Evolutionary conservation across 2,329 filamentous ascomycete genomes (phyloP), one percentile per base, ranked within the genome.

Genomic region (Chrysosporium queenslandicum): DNA sequence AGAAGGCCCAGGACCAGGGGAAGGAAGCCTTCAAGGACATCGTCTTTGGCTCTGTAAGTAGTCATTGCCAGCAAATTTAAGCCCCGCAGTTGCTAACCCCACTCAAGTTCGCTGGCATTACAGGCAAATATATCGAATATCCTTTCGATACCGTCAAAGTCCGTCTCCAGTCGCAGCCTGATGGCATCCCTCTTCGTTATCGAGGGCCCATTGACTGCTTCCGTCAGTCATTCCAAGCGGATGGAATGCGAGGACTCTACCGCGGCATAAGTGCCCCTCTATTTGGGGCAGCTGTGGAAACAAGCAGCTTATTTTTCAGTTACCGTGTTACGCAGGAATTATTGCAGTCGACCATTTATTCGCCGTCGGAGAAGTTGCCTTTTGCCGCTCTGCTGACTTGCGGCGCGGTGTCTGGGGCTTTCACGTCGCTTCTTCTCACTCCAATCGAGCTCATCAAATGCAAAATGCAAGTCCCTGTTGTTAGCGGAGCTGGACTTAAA

Each of bases 111-210:
- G 90, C 91, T 52, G 92, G 92, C 55, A 81, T 94, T 55, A 83
- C 87, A 32, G 91, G 91, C 57, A 98, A 97, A 74, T 87, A 91
- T 68, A 91, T 98, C 65, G 92, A 98, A 68, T 98, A 96, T 67
- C 92, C 92, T 21, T 98, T 98, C 71, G 92, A 98, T 71, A 98
- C 92, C 0, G 84, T 98, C 68, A 98, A 98, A 72, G 92, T 98
- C 55, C 86, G 92, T 37, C 80, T 98, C 9, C 92, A 98, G 68
- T 92, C 91, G n/a, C 91, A 97, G 68, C 87, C 89, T 30, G 85
- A 91, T 67, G 81, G 85, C 61, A 76, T 88, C 2, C 89, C 88
- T 14, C 79, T 90, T 18, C 83, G 80, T 55, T 97, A 96, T 69
- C 81, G 74, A 4, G 92, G 92, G 0, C 91, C 92, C 0, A 63